These are phyloP conservation scores for Monosporascus sp. DNA, from an alignment of 2,329 filamentous ascomycete species.

Conservation along the genomic window DNA sequence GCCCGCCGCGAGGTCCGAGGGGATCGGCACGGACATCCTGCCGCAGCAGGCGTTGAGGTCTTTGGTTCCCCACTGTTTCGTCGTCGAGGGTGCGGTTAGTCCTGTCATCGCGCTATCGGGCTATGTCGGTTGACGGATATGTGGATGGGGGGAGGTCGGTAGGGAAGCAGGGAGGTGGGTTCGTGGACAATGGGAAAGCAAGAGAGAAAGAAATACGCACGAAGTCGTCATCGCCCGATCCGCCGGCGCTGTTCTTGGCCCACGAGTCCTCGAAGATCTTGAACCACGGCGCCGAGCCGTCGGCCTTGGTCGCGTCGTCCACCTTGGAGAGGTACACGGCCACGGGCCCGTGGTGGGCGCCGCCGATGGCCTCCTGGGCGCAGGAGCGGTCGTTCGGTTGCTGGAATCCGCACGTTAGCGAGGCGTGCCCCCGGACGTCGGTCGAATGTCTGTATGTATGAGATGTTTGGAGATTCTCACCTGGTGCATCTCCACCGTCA, in stretches of 20 bases:
- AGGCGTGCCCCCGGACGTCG: too few species aligned
- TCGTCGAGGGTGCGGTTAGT: too few species aligned
- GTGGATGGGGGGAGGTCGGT: too few species aligned
- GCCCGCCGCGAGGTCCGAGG: conserved; percentile 34
- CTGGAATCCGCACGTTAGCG: not conserved
- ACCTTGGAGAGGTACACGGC: conserved; percentile 37
- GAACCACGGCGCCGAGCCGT: conserved; percentile 34
- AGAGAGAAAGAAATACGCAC: too few species aligned
- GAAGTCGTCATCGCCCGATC: conserved; percentile 37
- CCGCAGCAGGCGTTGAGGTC: conserved; percentile 38
- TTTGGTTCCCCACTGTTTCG: conserved; percentile 35
- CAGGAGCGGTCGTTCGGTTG: conserved; percentile 30
- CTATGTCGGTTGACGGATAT: too few species aligned
- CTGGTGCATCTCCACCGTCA: conserved; percentile 56
- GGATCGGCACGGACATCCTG: conserved; percentile 33
- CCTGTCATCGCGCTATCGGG: too few species aligned
- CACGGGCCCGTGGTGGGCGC: conserved; percentile 39
- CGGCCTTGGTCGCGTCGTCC: conserved; percentile 29
- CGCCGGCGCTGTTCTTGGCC: conserved; percentile 27
- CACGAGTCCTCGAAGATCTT: conserved; percentile 41
- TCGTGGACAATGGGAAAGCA: too few species aligned
- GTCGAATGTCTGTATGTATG: not conserved
- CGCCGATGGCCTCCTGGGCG: conserved; percentile 37
- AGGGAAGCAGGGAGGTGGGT: too few species aligned
- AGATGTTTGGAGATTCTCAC: conserved; percentile 12